Evolutionary conservation across 2,329 filamentous ascomycete species (phyloP).

Genomic region (Aspergillus brasiliensis): DNA sequence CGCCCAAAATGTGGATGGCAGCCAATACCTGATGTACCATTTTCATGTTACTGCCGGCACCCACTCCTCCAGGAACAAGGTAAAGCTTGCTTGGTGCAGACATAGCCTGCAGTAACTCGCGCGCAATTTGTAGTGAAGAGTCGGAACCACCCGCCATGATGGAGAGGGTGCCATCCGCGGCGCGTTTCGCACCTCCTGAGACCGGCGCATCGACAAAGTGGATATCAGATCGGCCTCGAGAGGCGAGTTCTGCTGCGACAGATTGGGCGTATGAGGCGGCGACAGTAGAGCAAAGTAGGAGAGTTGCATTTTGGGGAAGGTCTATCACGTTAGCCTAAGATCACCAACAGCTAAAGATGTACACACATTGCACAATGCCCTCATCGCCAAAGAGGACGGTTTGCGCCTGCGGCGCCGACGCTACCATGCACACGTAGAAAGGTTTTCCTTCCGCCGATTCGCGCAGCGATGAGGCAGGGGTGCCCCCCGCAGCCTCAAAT

Average conservation of each 20-base stretch:
- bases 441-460: slow-evolving; percentile 62
- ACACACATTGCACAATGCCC: slow-evolving; percentile 47
- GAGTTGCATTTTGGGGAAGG: slow-evolving; percentile 60
- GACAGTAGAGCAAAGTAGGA: slow-evolving; percentile 72
- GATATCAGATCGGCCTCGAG: slow-evolving; percentile 61
- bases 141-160: slow-evolving; percentile 71
- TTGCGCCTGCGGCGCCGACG: slow-evolving; percentile 69
- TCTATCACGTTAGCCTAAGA: neutral
- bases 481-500: slow-evolving; percentile 65
- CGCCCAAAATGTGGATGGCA: slow-evolving; percentile 63
- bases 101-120: slow-evolving; percentile 64
- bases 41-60: slow-evolving; percentile 64
- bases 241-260: slow-evolving; percentile 59
- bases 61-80: slow-evolving; percentile 61
- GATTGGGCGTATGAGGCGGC: slow-evolving; percentile 66
- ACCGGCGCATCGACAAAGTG: slow-evolving; percentile 71
- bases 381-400: slow-evolving; percentile 63
- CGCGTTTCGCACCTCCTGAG: slow-evolving; percentile 68
- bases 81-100: slow-evolving; percentile 62
- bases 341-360: neutral
- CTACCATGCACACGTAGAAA: slow-evolving; percentile 74
- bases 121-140: slow-evolving; percentile 59
- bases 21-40: slow-evolving; percentile 66
- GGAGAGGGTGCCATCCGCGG: slow-evolving; percentile 70
- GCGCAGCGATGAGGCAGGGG: slow-evolving; percentile 59